Percentiles rank a stretch among this genome's conserved stretches.
These are phyloP conservation scores for Melaleuca alternifolia DNA, from an alignment of 345 rosid species.

Conservation along the genomic window DNA sequence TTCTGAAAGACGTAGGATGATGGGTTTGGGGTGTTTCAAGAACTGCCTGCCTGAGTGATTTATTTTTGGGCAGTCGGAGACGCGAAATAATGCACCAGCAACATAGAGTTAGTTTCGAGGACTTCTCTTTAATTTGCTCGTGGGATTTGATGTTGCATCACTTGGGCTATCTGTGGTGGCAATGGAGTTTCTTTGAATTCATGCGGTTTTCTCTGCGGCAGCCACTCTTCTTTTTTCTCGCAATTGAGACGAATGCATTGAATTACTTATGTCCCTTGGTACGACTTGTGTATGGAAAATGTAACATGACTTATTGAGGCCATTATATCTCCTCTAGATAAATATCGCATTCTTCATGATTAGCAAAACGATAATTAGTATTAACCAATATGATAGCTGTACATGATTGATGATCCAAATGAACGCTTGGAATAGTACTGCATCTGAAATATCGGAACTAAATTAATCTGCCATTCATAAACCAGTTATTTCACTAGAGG, in stretches of 20 bases:
- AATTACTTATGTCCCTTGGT: not conserved
- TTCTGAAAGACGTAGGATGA: not conserved
- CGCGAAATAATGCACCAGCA: not conserved
- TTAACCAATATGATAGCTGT: not conserved
- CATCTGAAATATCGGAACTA: not conserved
- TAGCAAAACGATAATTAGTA: not conserved
- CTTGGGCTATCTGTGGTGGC: not conserved
- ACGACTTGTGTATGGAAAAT: not conserved
- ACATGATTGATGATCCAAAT: not conserved
- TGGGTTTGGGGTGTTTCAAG: not conserved
- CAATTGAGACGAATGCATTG: not conserved
- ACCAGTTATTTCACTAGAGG: not conserved
- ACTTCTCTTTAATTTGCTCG: not conserved
- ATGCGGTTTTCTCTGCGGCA: not conserved
- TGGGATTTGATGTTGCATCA: not conserved
- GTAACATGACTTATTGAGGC: not conserved
- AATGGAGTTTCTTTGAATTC: not conserved
- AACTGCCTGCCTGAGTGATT: not conserved
- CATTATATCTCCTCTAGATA: not conserved
- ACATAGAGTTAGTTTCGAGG: not conserved
- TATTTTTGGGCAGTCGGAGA: not conserved
- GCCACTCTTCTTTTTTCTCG: not conserved
- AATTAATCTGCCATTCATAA: not conserved
- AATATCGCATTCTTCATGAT: not conserved
- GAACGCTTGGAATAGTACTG: not conserved